Percentiles rank a stretch among this genome's conserved stretches.
These are phyloP conservation scores for Neltuma alba DNA, from an alignment of 306 rosid genomes.

Conservation along the genomic window DNA sequence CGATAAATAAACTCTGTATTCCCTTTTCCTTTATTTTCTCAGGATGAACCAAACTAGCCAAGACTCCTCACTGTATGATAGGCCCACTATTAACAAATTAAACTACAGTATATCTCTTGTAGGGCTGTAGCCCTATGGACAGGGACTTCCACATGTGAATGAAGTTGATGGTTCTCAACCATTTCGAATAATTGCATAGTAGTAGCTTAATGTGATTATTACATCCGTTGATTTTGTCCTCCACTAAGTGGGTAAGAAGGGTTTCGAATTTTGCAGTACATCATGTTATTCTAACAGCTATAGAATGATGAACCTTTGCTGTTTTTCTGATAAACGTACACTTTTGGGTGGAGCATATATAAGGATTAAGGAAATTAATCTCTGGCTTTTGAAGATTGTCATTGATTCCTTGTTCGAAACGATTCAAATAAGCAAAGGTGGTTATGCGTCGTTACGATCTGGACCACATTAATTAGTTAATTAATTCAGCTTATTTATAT, in stretches of 20 bases:
- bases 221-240: neutral
- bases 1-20: conserved; percentile 5
- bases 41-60: conserved; percentile 12
- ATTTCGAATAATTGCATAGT: conserved; percentile 7
- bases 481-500: too few relatives aligned
- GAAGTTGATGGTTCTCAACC: conserved; percentile 6
- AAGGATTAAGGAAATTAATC: too few relatives aligned
- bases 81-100: neutral
- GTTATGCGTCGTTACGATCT: too few relatives aligned
- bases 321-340: neutral
- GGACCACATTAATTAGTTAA: too few relatives aligned
- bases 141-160: conserved; percentile 4
- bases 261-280: neutral
- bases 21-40: conserved; percentile 27
- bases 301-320: neutral
- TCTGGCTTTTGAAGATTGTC: neutral
- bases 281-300: neutral
- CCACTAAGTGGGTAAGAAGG: neutral
- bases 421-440: neutral
- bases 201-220: neutral
- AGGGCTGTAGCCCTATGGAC: neutral
- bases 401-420: neutral
- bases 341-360: too few relatives aligned
- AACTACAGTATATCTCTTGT: neutral
- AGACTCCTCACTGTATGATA: too few relatives aligned